phyloP scores from a whole-genome alignment of 1,284 basidiomycete species.

The Pascua guehoae region DNA sequence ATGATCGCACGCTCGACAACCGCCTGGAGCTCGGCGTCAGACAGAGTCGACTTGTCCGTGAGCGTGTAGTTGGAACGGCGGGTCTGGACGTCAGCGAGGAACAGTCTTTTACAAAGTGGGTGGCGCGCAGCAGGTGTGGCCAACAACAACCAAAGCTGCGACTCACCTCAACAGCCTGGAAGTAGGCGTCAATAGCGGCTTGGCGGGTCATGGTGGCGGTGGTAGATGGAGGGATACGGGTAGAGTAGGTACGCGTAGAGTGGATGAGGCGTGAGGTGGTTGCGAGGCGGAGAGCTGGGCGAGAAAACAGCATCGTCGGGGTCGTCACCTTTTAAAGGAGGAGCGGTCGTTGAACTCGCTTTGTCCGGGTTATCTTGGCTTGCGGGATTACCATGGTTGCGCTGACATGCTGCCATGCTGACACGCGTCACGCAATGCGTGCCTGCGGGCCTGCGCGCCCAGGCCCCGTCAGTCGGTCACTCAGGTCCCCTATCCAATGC shows the following conservation, averaged over 20 bases:
- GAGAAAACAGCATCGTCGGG: no score
- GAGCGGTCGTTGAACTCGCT: no score
- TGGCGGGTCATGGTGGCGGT: constrained; percentile 6
- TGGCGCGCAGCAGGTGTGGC: neutral
- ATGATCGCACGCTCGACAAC: constrained; percentile 51
- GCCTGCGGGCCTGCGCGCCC: no score
- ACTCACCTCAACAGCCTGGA: constrained; percentile 42
- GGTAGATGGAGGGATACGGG: neutral
- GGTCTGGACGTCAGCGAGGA: constrained; percentile 21
- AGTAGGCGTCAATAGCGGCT: constrained; percentile 25
- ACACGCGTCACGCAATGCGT: no score
- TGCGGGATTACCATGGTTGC: no score
- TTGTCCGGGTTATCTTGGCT: no score
- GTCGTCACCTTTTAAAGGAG: no score
- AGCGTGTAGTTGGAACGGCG: constrained; percentile 52
- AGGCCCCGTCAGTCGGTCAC: no score
- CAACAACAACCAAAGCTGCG: neutral
- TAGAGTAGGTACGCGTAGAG: no score
- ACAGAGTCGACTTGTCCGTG: constrained; percentile 43
- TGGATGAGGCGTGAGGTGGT: neutral
- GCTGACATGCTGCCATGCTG: no score
- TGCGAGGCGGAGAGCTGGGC: no score
- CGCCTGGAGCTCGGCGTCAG: constrained; percentile 44
- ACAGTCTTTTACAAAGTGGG: neutral
- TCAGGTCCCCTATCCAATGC: no score